Base-by-base conservation (phyloP, 2,329 filamentous ascomycete genomes). In the Cyclaneusma minus region DNA sequence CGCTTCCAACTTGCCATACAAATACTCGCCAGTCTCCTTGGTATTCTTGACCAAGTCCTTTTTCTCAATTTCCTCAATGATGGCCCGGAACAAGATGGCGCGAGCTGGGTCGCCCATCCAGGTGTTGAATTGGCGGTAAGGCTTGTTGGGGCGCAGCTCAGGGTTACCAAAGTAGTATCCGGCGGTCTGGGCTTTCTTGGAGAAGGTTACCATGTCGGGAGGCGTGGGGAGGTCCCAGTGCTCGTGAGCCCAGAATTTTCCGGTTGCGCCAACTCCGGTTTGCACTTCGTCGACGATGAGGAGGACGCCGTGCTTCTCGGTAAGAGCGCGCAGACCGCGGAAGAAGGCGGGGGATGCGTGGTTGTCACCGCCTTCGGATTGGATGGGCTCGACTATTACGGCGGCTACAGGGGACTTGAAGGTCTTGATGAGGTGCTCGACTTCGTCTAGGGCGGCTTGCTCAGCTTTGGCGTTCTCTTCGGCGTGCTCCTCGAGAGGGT, bases 121-220 rank as follows among this genome's bases (percentile, higher is more conserved):
- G 34, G 79, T 84, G 58, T 85, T 85, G 58, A 85, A 87, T 55
- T 87, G 80, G 35, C 80, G 68, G 58, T 84, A 85, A 16, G 80
- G 73, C 58, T 81, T 80, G 54, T 84, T 83, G 13, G 80, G 80
- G 26, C 76, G 60, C 26, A 87, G 59, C 22, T 66, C 68, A n/a
- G 66, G 61, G 58, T 84, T 74, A 22, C 75, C 75, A 47, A 69
- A 87, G 58, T 80, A 87, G 60, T 83, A 87, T 3, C 80, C 80
- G 8, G 80, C 80, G 10, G 80, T 78, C 55, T 87, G 80, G 3
- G 80, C 80, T 57, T 87, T 87, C 64, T 87, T 87, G 38, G 68
- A 77, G 58, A 87, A 87, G 15, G 80, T 85, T n/a, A 87, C 80
- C 56, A 87, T 84, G 48, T 87, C 80, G 2, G 80, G 80, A 13